A percentile compares a stretch with the other conserved stretches of the same genome.
These are phyloP conservation scores for Macrotyloma uniflorum DNA, from an alignment of 306 rosid genomes.

Conservation along the genomic window DNA sequence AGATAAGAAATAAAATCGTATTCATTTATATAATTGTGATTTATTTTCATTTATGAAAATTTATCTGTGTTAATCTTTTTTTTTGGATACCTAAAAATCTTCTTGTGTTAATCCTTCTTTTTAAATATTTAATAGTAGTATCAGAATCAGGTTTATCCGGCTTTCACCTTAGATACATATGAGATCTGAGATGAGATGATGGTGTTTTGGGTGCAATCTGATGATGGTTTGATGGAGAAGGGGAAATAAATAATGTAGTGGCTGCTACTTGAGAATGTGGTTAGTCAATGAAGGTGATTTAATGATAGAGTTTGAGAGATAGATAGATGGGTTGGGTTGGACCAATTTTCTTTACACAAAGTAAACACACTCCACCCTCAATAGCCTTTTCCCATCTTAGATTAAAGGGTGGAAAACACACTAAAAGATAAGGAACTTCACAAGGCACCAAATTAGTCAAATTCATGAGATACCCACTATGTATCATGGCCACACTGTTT, in stretches of 20 bases:
- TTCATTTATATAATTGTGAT: no score
- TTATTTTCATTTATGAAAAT: no score
- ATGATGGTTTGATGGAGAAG: constrained; percentile 29
- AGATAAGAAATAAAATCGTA: no score
- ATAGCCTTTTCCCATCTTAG: constrained; percentile 5
- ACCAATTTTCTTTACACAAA: constrained; percentile 42
- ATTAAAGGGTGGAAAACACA: constrained; percentile 7
- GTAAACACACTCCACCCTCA: constrained; percentile 30
- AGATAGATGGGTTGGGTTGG: no score
- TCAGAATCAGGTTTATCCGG: no score
- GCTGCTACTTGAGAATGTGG: constrained; percentile 29
- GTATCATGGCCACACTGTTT: constrained; percentile 52
- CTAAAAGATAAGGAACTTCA: constrained; percentile 38
- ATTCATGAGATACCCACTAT: constrained; percentile 87
- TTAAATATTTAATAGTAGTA: no score
- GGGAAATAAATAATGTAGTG: constrained; percentile 35
- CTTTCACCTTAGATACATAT: no score
- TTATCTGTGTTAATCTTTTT: no score
- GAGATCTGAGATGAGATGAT: no score
- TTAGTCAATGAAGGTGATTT: constrained; percentile 40
- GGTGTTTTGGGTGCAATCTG: constrained; percentile 33
- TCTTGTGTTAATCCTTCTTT: no score
- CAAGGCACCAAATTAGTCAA: constrained; percentile 66
- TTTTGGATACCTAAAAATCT: no score
- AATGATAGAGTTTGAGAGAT: constrained; percentile 33